A percentile compares a stretch with the other conserved stretches of the same genome.
Evolutionary conservation across 345 rosid species (phyloP).

Genomic region (Salix exigua): DNA sequence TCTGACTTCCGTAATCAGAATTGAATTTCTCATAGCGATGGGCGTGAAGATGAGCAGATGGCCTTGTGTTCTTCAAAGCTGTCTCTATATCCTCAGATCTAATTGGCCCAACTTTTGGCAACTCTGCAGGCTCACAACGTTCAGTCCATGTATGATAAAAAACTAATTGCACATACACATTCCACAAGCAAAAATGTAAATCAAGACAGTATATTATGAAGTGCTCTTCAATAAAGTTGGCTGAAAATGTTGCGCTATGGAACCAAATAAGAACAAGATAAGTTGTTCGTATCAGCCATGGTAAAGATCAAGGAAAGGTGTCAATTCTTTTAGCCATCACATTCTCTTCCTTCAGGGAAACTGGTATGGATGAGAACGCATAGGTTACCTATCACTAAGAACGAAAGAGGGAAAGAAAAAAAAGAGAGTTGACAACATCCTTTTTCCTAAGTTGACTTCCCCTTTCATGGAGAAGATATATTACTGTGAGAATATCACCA

Average conservation of each 20-base stretch:
- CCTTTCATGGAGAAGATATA: background rate
- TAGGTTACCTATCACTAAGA: background rate
- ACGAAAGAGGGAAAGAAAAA: background rate
- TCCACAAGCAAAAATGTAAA: background rate
- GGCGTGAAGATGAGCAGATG: slow-evolving; percentile 88
- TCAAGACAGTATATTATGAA: background rate
- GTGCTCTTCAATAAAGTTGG: background rate
- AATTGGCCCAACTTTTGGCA: slow-evolving; percentile 79
- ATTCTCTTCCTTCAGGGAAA: background rate
- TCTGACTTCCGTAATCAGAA: slow-evolving; percentile 86
- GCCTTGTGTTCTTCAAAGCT: slow-evolving; percentile 85
- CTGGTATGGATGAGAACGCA: background rate
- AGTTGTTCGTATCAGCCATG: background rate
- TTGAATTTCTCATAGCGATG: slow-evolving; percentile 86
- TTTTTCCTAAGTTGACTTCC: background rate
- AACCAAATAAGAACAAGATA: background rate
- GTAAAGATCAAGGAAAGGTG: background rate
- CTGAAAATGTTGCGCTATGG: background rate
- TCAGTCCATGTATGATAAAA: background rate
- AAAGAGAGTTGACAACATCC: background rate
- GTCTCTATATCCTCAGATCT: slow-evolving; percentile 57
- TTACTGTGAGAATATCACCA: background rate
- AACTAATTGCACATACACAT: background rate
- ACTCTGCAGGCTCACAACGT: slow-evolving; percentile 45
- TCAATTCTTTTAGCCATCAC: background rate